Conservation (phyloP, 345 rosid species). For the Eucalyptus curtisii region DNA sequence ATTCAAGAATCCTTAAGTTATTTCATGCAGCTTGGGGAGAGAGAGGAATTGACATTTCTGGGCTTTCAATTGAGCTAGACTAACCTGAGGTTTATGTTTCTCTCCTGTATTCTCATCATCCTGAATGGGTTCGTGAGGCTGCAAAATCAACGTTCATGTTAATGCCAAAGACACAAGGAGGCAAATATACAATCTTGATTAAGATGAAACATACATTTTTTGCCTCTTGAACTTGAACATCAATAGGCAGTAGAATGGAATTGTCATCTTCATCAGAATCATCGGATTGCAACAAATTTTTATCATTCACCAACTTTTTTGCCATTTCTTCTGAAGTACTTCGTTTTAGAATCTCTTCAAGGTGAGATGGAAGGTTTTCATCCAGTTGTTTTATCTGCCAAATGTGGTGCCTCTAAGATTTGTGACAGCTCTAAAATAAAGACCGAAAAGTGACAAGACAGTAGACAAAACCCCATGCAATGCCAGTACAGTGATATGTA, state of each 20-base stretch:
- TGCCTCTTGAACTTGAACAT: constrained; percentile 2
- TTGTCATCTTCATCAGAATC: neutral
- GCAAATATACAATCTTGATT: neutral
- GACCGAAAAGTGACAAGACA: neutral
- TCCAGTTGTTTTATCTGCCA: constrained; percentile 38
- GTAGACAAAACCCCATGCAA: neutral
- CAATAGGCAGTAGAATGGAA: neutral
- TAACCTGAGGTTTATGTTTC: constrained; percentile 44
- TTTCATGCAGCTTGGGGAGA: neutral
- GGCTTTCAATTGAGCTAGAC: neutral
- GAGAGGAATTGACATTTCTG: neutral
- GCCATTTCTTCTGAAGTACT: constrained; percentile 4
- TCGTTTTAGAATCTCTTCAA: constrained; percentile 42
- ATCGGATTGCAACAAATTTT: constrained; percentile 10
- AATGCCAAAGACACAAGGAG: neutral
- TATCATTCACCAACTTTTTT: constrained; percentile 2
- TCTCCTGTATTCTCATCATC: constrained; percentile 3
- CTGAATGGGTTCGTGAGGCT: constrained; percentile 1
- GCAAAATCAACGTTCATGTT: neutral
- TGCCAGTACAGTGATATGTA: neutral
- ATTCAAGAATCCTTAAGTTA: neutral
- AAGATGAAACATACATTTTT: constrained; percentile 5
- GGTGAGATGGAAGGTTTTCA: constrained; percentile 44
- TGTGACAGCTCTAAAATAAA: neutral
- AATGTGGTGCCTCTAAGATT: neutral